Percentiles rank a stretch among this genome's conserved stretches.
These are phyloP conservation scores for Coniferiporia weirii DNA, from an alignment of 1,284 basidiomycete species.

Conservation along the genomic window DNA sequence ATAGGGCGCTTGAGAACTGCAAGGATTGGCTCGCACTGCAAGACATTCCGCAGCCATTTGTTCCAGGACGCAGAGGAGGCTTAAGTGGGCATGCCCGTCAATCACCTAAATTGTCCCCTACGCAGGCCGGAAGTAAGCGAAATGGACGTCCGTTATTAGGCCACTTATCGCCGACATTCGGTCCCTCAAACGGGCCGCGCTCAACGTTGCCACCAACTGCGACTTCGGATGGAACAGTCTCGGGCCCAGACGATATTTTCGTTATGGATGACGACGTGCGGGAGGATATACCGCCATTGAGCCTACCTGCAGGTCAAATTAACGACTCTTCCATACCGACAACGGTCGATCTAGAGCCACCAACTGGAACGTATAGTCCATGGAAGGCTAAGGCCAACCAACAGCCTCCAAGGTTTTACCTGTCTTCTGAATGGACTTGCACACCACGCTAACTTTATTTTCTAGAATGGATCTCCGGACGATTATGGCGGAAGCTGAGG, in stretches of 20 bases:
- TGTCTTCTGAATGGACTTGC: conserved; percentile 35
- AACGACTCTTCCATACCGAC: conserved; percentile 31
- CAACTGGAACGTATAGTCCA: conserved; percentile 5
- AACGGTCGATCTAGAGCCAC: conserved; percentile 18
- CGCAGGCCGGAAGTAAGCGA: conserved; percentile 22
- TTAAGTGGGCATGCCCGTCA: conserved; percentile 32
- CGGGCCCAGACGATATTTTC: conserved; percentile 46
- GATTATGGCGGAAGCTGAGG: conserved; percentile 78
- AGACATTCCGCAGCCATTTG: conserved; percentile 72
- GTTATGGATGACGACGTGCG: conserved; percentile 55
- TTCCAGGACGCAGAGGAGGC: conserved; percentile 30
- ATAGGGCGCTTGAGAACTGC: conserved; percentile 59
- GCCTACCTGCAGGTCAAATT: conserved; percentile 21
- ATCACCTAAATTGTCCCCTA: conserved; percentile 44
- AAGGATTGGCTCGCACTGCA: conserved; percentile 74
- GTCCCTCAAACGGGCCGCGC: conserved; percentile 31
- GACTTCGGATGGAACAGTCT: conserved; percentile 17
- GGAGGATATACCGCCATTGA: conserved; percentile 19
- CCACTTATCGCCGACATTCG: conserved; percentile 26
- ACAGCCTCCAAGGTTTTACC: conserved; percentile 31
- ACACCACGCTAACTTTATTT: conserved; percentile 24
- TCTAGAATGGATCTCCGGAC: conserved; percentile 71
- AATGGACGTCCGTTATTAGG: conserved; percentile 19
- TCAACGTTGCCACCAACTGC: conserved; percentile 18
- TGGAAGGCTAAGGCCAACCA: conserved; percentile 19